A percentile compares a stretch with the other conserved stretches of the same genome.
These are phyloP conservation scores for Aureobasidium sp. DNA, from an alignment of 2,329 filamentous ascomycete species.

Conservation along the genomic window DNA sequence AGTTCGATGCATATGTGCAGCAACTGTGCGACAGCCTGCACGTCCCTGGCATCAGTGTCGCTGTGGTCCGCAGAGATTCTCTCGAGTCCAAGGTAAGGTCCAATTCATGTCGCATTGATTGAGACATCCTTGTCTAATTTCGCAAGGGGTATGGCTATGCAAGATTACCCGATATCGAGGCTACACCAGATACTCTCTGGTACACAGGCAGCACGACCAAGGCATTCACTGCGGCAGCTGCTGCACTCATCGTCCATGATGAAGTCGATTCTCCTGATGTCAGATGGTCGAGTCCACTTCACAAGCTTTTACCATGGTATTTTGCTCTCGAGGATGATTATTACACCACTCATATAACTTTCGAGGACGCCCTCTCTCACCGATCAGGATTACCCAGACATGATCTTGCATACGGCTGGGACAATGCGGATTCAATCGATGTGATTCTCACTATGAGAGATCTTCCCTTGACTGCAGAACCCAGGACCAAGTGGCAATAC, in stretches of 20 bases:
- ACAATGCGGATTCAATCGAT: background rate
- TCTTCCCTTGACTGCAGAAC: conserved; percentile 38
- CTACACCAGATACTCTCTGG: conserved; percentile 29
- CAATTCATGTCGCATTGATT: background rate
- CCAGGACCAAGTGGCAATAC: conserved; percentile 54
- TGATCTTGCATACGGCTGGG: conserved; percentile 30
- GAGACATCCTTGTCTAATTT: background rate
- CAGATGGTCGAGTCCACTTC: background rate
- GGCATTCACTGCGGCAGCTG: conserved; percentile 29
- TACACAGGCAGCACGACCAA: conserved; percentile 32
- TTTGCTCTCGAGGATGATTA: conserved; percentile 38
- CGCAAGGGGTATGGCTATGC: background rate
- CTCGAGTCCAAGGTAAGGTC: background rate
- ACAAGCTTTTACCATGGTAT: conserved; percentile 32
- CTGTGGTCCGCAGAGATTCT: background rate
- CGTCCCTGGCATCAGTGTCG: background rate
- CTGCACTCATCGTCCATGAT: conserved; percentile 30
- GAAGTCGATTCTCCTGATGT: background rate
- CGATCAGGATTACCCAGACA: conserved; percentile 39
- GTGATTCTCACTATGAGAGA: conserved; percentile 45
- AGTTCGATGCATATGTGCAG: background rate
- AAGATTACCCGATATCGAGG: background rate
- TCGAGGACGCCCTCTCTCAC: conserved; percentile 42
- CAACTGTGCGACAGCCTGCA: background rate
- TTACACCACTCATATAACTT: conserved; percentile 31